Conservation (phyloP, 805 yeast genomes). For the Kuraishia molischiana region DNA sequence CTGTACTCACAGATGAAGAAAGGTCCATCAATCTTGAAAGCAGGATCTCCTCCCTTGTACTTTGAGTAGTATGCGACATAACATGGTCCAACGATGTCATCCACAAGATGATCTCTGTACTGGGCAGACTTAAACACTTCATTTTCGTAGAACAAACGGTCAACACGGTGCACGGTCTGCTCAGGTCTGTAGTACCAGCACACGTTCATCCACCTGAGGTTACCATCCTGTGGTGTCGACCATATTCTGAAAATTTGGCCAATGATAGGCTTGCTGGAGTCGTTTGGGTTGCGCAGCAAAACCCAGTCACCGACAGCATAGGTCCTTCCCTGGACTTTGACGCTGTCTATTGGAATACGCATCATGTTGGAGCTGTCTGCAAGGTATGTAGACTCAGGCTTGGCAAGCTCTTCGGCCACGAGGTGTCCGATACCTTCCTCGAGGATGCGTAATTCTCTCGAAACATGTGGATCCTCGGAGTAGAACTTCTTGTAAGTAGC, state of each 20-base stretch:
- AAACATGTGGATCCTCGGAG: conserved; percentile 45
- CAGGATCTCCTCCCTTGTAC: conserved; percentile 92
- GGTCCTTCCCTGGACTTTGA: conserved; percentile 58
- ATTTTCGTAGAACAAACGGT: conserved; percentile 81
- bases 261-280: conserved; percentile 80
- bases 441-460: conserved; percentile 51
- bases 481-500: conserved; percentile 62
- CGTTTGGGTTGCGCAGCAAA: conserved; percentile 77
- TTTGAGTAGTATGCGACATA: conserved; percentile 91
- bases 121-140: conserved; percentile 97
- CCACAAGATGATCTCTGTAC: conserved; percentile 86
- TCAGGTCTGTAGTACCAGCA: conserved; percentile 99
- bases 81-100: conserved; percentile 87
- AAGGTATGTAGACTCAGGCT: conserved; percentile 72
- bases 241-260: conserved; percentile 92
- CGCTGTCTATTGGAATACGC: conserved; percentile 72
- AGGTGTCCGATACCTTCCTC: conserved; percentile 51
- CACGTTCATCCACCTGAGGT: conserved; percentile 77
- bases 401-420: conserved; percentile 60
- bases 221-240: conserved; percentile 70
- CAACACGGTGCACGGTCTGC: conserved; percentile 91
- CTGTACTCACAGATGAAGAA: conserved; percentile 92
- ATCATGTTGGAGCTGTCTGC: conserved; percentile 40
- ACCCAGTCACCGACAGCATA: conserved; percentile 96
- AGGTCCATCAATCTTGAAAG: conserved; percentile 67